Evolutionary conservation across 345 rosid species (phyloP).

Genomic region (Moringa oleifera): DNA sequence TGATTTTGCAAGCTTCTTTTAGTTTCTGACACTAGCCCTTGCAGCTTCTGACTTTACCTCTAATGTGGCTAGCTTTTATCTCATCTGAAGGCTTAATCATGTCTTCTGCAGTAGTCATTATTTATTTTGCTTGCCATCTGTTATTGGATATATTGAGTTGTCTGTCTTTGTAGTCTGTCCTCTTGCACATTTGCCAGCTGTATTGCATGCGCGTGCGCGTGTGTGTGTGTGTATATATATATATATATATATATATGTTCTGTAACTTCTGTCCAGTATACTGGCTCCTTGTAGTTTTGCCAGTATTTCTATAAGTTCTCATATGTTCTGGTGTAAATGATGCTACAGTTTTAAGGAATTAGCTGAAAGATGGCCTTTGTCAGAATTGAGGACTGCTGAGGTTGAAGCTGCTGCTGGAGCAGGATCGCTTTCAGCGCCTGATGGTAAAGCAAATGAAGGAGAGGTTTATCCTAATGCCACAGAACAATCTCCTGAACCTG

Average conservation of each 20-base stretch:
- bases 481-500: constrained; percentile 57
- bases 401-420: constrained; percentile 43
- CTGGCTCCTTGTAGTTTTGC: not conserved
- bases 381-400: constrained; percentile 73
- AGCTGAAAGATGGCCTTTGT: constrained; percentile 70
- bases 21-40: not conserved
- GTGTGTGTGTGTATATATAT: too few relatives aligned
- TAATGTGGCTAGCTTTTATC: not conserved
- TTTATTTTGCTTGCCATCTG: not conserved
- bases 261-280: not conserved
- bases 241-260: too few relatives aligned
- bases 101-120: not conserved
- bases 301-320: constrained; percentile 6
- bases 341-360: constrained; percentile 72
- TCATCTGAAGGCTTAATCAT: not conserved
- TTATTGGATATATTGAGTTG: not conserved
- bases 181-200: too few relatives aligned
- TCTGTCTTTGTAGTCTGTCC: not conserved
- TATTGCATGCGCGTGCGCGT: too few relatives aligned
- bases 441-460: constrained; percentile 47
- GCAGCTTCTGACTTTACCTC: not conserved
- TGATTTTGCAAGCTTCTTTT: too few relatives aligned
- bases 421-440: constrained; percentile 34
- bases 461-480: constrained; percentile 45
- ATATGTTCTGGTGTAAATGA: constrained; percentile 11